phyloP scores from a whole-genome alignment of 2,329 filamentous ascomycete genomes.

The Fusarium penzigii region DNA sequence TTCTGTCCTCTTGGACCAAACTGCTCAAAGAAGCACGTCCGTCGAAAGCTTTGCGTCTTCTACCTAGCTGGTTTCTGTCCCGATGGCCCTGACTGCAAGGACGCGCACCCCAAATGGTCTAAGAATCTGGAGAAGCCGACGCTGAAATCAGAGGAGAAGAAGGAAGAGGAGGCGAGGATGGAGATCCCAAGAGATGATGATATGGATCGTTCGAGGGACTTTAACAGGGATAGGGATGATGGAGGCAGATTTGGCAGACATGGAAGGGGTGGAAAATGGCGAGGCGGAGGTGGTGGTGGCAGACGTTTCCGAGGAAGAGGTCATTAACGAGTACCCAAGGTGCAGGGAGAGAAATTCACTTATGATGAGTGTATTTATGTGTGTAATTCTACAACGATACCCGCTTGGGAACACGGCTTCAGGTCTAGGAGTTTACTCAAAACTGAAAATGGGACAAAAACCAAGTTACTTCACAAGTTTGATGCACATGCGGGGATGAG shows the following conservation, averaged over 20 bases:
- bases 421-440: neutral
- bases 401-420: neutral
- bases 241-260: constrained; percentile 36
- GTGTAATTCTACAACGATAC: neutral
- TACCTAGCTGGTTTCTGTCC: constrained; percentile 96
- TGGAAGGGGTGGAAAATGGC: constrained; percentile 41
- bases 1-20: constrained; percentile 89
- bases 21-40: constrained; percentile 87
- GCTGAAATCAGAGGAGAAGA: constrained; percentile 67
- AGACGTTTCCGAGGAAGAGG: constrained; percentile 39
- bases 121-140: constrained; percentile 74
- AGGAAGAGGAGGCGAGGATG: constrained; percentile 46
- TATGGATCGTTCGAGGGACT: constrained; percentile 38
- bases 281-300: constrained; percentile 36
- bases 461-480: neutral
- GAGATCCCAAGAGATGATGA: constrained; percentile 39
- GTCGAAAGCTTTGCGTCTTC: constrained; percentile 76
- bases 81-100: constrained; percentile 71
- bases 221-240: constrained; percentile 30
- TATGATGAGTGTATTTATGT: neutral
- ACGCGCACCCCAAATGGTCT: constrained; percentile 81
- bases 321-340: constrained; percentile 21
- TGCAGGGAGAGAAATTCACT: too few species aligned
- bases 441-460: neutral
- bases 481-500: constrained; percentile 18